These are phyloP conservation scores for Phytophthora sansomeana DNA, from an alignment of 352 stramenopile species.

Conservation along the genomic window DNA sequence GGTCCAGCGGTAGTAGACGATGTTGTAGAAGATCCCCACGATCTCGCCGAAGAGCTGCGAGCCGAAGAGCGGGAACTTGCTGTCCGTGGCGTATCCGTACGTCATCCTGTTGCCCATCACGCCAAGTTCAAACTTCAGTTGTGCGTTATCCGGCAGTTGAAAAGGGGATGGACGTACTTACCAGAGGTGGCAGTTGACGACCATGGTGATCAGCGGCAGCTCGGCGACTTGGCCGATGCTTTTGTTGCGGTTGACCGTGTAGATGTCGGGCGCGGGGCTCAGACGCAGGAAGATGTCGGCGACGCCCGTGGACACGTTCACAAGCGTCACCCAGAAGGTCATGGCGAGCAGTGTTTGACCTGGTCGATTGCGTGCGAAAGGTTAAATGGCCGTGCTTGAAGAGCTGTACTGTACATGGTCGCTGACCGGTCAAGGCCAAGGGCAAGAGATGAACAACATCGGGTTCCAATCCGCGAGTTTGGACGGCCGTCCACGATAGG, in stretches of 20 bases:
- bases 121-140: constrained; percentile 22
- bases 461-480: constrained; percentile 22
- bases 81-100: constrained; percentile 36
- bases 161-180: constrained; percentile 21
- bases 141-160: constrained; percentile 6
- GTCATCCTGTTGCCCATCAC: constrained; percentile 24
- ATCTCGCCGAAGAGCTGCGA: constrained; percentile 35
- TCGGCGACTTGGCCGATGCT: constrained; percentile 35
- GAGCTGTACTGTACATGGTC: background rate
- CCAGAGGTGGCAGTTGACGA: constrained; percentile 42
- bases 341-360: constrained; percentile 6
- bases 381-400: constrained; percentile 17
- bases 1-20: constrained; percentile 40
- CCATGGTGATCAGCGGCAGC: constrained; percentile 30
- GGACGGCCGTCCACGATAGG: constrained; percentile 20
- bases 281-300: constrained; percentile 32
- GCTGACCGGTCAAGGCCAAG: background rate
- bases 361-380: constrained; percentile 11
- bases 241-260: constrained; percentile 38
- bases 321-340: constrained; percentile 25
- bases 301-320: constrained; percentile 30
- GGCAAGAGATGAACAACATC: background rate
- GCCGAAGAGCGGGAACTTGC: constrained; percentile 36
- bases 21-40: constrained; percentile 23
- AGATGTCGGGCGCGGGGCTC: constrained; percentile 36